Conservation (phyloP, 257 asterid genomes). For the Coffea canephora region DNA sequence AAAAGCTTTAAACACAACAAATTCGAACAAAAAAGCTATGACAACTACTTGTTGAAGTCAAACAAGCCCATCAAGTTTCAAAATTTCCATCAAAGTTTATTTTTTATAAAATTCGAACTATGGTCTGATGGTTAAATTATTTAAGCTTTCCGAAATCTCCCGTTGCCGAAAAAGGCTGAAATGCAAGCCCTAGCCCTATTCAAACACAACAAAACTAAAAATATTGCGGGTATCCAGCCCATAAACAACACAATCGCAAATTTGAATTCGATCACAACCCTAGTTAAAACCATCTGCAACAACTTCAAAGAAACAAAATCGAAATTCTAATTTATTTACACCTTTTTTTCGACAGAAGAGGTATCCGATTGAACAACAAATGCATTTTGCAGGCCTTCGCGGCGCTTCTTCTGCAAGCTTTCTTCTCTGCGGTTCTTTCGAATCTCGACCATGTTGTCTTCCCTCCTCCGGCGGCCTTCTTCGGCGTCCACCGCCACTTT, state of each 20-base stretch:
- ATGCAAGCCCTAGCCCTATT: background rate
- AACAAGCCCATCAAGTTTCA: background rate
- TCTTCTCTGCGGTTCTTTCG: constrained; percentile 87
- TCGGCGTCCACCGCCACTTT: constrained; percentile 94
- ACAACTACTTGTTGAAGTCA: background rate
- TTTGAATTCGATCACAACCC: background rate
- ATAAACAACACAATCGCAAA: background rate
- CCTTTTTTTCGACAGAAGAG: constrained; percentile 57
- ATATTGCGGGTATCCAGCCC: background rate
- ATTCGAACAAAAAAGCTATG: no score
- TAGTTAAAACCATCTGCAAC: background rate
- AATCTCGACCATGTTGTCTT: constrained; percentile 93
- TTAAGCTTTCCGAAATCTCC: background rate
- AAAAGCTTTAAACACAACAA: no score
- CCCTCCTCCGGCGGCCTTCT: constrained; percentile 89
- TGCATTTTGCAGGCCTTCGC: constrained; percentile 57
- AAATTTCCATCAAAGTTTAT: no score
- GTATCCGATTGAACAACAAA: constrained; percentile 46
- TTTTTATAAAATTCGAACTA: no score
- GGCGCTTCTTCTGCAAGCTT: constrained; percentile 87
- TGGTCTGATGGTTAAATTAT: background rate
- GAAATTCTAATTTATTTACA: background rate
- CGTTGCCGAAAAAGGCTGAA: background rate
- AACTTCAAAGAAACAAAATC: background rate
- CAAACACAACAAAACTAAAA: background rate